Evolutionary conservation across 2,329 filamentous ascomycete species (phyloP), one percentile per base, ranked within the genome.

Genomic region (Colletotrichum salicis): DNA sequence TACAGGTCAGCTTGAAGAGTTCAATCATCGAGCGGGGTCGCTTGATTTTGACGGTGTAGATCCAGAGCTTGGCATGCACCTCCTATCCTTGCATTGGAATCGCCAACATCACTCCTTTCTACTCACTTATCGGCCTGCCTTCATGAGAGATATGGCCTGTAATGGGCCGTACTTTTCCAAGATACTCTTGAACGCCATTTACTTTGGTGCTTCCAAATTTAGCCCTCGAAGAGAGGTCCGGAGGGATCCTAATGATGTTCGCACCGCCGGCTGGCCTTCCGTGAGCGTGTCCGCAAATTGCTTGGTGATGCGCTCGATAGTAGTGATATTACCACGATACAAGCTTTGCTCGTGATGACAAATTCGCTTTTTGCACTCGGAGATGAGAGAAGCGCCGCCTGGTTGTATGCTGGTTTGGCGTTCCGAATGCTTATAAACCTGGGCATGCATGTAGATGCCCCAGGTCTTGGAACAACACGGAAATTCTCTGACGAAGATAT

Each of bases 371-470:
- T 89, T 72, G 82, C 87, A 0, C 77, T 85, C 2, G 82, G 84
- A n/a, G 84, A 86, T 61, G 84, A 88, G 73, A 79, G 84, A 35
- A 88, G 86, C 69, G 82, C 83, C 6, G 85, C 88, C 2, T 91
- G 89, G 89, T 74, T 90, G 5, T 90, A 90, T 71, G 84, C 86
- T 63, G 88, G 88, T 1, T 83, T 87, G 73, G 88, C 88, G 0
- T 88, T 89, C 69, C 83, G 87, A 11, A 86, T 90, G 79, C 79
- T 90, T 31, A 84, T 86, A 62, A 88, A 90, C 74, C 76, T 90
- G 5, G 85, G 87, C 0, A 84, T 90, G 73, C 86, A 88, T 73
- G 81, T 87, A 22, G 82, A 84, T 77, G 78, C 77, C 62, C 76
- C 78, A 57, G 77, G 75, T 48, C 76, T 82, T 65, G 67, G 78